phyloP scores from a whole-genome alignment of 2,329 filamentous ascomycete genomes.

The Metarhizium brunneum region DNA sequence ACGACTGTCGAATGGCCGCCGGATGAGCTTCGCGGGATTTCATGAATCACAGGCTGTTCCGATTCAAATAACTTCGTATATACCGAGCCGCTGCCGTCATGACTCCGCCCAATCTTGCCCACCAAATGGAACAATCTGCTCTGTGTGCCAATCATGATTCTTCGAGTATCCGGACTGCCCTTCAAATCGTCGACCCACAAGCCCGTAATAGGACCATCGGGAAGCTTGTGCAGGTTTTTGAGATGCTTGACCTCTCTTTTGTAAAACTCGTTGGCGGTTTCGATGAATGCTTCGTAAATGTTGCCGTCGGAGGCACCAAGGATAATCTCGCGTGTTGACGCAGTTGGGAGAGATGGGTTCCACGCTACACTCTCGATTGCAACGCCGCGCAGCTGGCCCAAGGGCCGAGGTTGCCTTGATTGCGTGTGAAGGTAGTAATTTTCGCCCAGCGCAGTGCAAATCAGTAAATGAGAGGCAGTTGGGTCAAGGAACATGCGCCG shows the following conservation, averaged over 20 bases:
- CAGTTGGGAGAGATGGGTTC: constrained; percentile 88
- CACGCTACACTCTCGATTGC: constrained; percentile 84
- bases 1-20: constrained; percentile 55
- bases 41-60: constrained; percentile 70
- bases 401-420: constrained; percentile 73
- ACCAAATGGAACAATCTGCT: constrained; percentile 71
- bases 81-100: constrained; percentile 75
- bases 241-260: constrained; percentile 89
- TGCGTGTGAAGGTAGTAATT: constrained; percentile 98
- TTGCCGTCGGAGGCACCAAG: constrained; percentile 88
- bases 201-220: constrained; percentile 76
- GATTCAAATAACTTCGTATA: constrained; percentile 83
- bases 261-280: constrained; percentile 91
- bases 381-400: constrained; percentile 77
- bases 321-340: constrained; percentile 89
- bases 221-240: constrained; percentile 71
- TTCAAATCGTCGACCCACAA: constrained; percentile 71
- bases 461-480: constrained; percentile 85
- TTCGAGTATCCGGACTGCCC: constrained; percentile 59
- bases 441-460: constrained; percentile 85
- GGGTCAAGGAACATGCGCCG: constrained; percentile 95
- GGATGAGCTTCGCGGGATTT: constrained; percentile 50
- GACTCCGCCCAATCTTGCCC: constrained; percentile 64
- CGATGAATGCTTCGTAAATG: constrained; percentile 91
- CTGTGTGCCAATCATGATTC: constrained; percentile 73